Base-by-base conservation (phyloP, 2,329 filamentous ascomycete genomes). In the Ophiostoma tasmaniense region DNA sequence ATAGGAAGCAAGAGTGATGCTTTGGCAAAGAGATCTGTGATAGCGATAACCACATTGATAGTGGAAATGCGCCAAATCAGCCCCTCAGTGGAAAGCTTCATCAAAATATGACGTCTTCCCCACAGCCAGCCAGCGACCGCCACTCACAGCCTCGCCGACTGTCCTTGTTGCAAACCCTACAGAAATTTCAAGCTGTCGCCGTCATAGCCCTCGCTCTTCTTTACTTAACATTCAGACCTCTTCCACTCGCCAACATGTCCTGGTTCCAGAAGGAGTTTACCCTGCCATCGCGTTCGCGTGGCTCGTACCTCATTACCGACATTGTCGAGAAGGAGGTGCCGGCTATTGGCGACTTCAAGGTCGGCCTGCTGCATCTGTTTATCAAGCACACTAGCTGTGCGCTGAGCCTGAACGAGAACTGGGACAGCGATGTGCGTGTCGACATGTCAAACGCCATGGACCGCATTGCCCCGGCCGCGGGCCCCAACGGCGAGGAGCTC, bases 391-490 rank as follows among this genome's bases (percentile, higher is more conserved):
- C 95, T 5, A 92, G 88, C 75, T 97, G 93, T 79, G 95, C 91
- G 14, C 84, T 99, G 67, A 91, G 87, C 71, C 81, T 99, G 75
- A 99, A 99, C 77, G 95, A 99, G 84, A 98, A 98, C 81, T 89
- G 86, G 79, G 91, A 93, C 76, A 78, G 79, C 68, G 92, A 96
- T 80, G 95, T 99, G n/a, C 86, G 93, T 70, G 85, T 85, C 55
- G 93, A 99, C 79, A 97, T 98, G 94, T 92, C 87, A 76, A 92
- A 97, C 81, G 92, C 94, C 64, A 82, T 99, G 73, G 94, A 99
- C 79, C 84, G 93, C 62, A 90, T 99, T 75, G 95, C 90, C 59
- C 93, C 93, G 0, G 90, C 91, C 75, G 79, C 79, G 5, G 93
- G 96, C 68, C 85, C 84, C 30, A 89, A 89, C 76, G 89, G 90